Conservation (phyloP, 371 early-diverging fungal genomes). For the Mucor racemosus region DNA sequence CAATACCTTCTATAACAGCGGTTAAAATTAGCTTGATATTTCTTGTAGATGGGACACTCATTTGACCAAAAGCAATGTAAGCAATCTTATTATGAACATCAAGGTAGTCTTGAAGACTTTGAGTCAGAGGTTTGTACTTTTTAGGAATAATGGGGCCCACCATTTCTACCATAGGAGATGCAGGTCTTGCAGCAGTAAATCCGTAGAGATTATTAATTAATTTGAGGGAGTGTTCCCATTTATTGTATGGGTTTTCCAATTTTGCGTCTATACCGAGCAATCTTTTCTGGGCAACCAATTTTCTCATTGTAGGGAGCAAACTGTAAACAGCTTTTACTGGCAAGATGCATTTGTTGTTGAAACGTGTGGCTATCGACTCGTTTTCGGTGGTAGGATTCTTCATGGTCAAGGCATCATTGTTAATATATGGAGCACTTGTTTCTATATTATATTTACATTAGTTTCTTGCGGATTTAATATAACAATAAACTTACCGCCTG, state of each 20-base stretch:
- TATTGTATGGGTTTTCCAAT: background rate
- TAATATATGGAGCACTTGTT: slow-evolving; percentile 32
- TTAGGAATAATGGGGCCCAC: slow-evolving; percentile 44
- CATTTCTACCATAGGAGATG: slow-evolving; percentile 39
- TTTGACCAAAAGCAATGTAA: slow-evolving; percentile 44
- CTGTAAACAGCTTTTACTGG: background rate
- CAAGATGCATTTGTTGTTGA: slow-evolving; percentile 22
- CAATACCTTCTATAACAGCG: slow-evolving; percentile 22
- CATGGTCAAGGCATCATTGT: slow-evolving; percentile 13
- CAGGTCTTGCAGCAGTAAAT: slow-evolving; percentile 35
- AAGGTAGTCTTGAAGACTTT: background rate
- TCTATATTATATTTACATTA: slow-evolving; percentile 9
- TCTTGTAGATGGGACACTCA: background rate
- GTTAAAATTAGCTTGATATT: slow-evolving; percentile 25
- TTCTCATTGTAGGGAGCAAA: background rate
- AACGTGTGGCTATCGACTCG: slow-evolving; percentile 18
- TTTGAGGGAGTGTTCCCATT: slow-evolving; percentile 23
- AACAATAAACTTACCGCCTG: background rate
- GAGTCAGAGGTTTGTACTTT: slow-evolving; percentile 23
- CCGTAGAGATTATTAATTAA: slow-evolving; percentile 36
- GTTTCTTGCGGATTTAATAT: background rate
- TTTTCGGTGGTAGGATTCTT: slow-evolving; percentile 19
- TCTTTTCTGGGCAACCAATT: background rate
- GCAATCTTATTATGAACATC: slow-evolving; percentile 23
- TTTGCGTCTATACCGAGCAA: background rate